Percentiles rank a stretch among this genome's conserved stretches.
Evolutionary conservation across 371 early-diverging fungal species (phyloP).

Genomic region (Nematocida major): DNA sequence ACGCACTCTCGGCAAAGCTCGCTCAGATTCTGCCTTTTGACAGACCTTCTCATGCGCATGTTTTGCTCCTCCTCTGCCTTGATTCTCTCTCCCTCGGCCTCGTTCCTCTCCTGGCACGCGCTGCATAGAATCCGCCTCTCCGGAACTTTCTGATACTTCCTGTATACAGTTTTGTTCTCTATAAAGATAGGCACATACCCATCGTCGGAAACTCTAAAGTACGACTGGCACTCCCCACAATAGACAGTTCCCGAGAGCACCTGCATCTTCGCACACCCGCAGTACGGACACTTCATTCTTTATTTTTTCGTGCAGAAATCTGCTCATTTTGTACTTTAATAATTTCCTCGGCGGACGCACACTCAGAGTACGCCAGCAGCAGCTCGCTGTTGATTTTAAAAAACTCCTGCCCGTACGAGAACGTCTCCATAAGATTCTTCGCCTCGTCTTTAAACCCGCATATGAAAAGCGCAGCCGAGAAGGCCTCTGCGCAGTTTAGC

Average conservation of each 20-base stretch:
- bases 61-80: constrained; percentile 39
- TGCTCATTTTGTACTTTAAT: constrained; percentile 74
- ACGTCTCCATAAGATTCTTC: constrained; percentile 75
- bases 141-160: neutral
- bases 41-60: neutral
- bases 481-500: constrained; percentile 95
- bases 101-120: constrained; percentile 35
- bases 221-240: constrained; percentile 27
- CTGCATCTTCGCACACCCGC: neutral
- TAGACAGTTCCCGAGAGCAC: constrained; percentile 26
- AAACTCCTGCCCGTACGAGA: constrained; percentile 92
- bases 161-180: constrained; percentile 21
- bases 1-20: constrained; percentile 6
- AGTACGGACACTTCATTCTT: constrained; percentile 34
- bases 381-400: constrained; percentile 71
- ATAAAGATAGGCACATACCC: constrained; percentile 29
- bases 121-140: constrained; percentile 15
- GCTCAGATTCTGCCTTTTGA: neutral
- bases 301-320: constrained; percentile 21
- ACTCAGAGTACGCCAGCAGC: constrained; percentile 71
- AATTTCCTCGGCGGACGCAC: constrained; percentile 75
- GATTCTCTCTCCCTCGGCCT: neutral
- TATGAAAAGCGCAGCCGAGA: constrained; percentile 87
- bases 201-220: constrained; percentile 4
- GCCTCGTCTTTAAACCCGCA: constrained; percentile 67